Conservation (phyloP, 2,329 filamentous ascomycete genomes). For the Beauveria sp. region DNA sequence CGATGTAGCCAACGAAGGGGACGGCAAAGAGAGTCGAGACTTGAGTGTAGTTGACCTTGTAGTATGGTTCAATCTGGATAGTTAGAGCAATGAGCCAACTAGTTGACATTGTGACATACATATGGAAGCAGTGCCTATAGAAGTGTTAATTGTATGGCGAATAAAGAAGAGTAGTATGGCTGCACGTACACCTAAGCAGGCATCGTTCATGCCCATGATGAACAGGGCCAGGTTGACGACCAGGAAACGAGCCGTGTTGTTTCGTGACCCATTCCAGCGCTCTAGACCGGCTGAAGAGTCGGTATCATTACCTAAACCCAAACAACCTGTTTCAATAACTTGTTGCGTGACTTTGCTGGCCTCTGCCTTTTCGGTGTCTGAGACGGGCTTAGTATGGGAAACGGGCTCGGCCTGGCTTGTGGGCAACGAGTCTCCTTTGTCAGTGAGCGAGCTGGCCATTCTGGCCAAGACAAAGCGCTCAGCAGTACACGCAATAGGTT, state of each 20-base stretch:
- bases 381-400: neutral
- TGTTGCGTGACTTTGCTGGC: conserved; percentile 1
- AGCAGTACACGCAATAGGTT: no score
- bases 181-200: conserved; percentile 49
- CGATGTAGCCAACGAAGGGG: conserved; percentile 57
- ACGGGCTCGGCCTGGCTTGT: neutral
- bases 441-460: neutral
- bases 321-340: conserved; percentile 3
- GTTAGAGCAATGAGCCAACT: neutral
- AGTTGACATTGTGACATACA: conserved; percentile 23
- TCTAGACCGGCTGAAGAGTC: conserved; percentile 26
- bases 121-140: conserved; percentile 40
- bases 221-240: conserved; percentile 55
- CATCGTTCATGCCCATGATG: conserved; percentile 63
- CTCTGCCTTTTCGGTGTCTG: conserved; percentile 1
- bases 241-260: conserved; percentile 51
- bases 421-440: neutral
- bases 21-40: conserved; percentile 61
- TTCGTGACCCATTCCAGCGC: conserved; percentile 55
- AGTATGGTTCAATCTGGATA: conserved; percentile 51
- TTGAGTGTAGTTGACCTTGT: conserved; percentile 51
- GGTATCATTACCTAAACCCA: neutral
- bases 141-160: neutral
- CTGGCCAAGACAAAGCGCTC: neutral
- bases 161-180: neutral